Base-by-base conservation (phyloP, 306 rosid species). In the Cyamopsis tetragonoloba region DNA sequence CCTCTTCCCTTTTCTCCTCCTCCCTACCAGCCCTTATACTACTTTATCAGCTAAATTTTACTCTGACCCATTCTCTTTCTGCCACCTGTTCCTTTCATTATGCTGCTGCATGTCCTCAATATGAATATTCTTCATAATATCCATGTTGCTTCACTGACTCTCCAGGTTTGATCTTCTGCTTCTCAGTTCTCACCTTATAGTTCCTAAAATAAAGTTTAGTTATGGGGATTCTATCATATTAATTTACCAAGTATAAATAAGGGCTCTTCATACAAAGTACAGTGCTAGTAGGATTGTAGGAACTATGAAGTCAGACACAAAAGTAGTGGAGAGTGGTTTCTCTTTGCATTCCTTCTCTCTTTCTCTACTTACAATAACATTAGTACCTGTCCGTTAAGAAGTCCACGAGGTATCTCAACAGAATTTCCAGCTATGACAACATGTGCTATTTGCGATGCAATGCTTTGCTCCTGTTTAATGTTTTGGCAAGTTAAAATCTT, bases 371-470 rank as follows among this genome's bases (percentile, higher is more conserved):
- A 23, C 51, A 15, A 51, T 28, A 74, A 60, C 48, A 54, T 57
- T 8, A 51, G 70, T 85, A 88, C 98, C 98, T 93, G 98, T 54
- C 95, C 97, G 59, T 86, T 89, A 61, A 88, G 78, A 83, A 86
- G 79, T 59, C 75, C 93, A 15, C 58, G 77, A 69, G 87, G 78
- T 66, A 89, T 83, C 79, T 89, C 90, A 70, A 93, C 78, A 43
- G 96, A 93, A 83, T 89, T 88, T 66, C 98, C 98, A 66, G 95
- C 91, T 28, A 93, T 76, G 58, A 93, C 87, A 62, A 93, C 81
- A 14, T 69, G 97, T 62, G 85, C 95, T 61, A 88, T 88, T 85
- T 93, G 83, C 11, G 98, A 85, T 37, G 97, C 97, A 77, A 93
- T 61, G 61, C 79, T 85, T 81, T 86, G 91, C 66, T 84, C 97